Base-by-base conservation (phyloP, 257 asterid genomes). In the Scutellaria galericulata region DNA sequence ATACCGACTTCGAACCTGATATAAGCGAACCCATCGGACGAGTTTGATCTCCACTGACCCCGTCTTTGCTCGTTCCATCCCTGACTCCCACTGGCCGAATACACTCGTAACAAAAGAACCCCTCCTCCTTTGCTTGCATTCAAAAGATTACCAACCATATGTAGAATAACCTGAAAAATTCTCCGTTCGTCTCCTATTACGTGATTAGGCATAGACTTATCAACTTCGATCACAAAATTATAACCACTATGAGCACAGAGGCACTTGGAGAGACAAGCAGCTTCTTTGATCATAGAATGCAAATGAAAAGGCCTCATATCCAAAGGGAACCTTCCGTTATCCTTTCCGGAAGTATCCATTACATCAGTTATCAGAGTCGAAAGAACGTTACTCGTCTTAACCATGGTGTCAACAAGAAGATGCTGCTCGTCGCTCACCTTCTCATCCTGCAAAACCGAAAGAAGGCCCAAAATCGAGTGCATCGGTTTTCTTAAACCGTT, bases 111-210 rank as follows among this genome's bases (percentile, higher is more conserved):
- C 27, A 68, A 63, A 64, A 95, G 86, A 75, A 76, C 42, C 22
- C 96, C 91, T 14, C 90, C 86, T 56, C 81, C 86, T 31, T 65
- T 79, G 73, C 79, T 83, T 41, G 85, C 85, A 55, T 84, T 85
- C 78, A 94, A 74, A 51, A 87, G 75, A 82, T 80, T 91, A 55
- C 99, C 95, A 13, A 94, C 87, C 92, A 94, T 87, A 75, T 94
- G 97, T 71, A 94, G 63, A 72, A 94, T 83, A 58, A 89, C 96
- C 81, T 94, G 99, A 77, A 91, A 87, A 22, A 92, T 81, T 53
- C 99, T 77, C 60, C 88, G 82, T 72, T 94, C 97, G 59, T 94
- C 99, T 12, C 99, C 99, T 79, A 85, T 65, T 5, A 94, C 89
- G 74, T 82, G 78, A 72, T 91, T 85, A 4, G 91, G 93, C 77